Evolutionary conservation across 306 rosid genomes (phyloP).

Genomic region (Adenanthera pavonina): DNA sequence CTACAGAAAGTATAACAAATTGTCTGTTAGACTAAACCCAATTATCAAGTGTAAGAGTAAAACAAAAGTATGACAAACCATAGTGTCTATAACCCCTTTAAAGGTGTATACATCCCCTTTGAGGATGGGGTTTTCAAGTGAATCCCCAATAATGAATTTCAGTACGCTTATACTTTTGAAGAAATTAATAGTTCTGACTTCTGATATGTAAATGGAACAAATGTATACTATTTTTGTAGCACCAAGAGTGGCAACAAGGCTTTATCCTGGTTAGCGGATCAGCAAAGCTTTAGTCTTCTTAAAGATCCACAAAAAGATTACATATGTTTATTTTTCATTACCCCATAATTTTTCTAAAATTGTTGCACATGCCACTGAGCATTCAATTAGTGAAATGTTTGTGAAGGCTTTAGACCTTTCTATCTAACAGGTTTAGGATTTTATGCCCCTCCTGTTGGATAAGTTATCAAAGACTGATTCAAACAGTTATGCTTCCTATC

Average conservation of each 20-base stretch:
- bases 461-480: background rate
- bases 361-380: too few species aligned
- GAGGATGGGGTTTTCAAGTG: too few species aligned
- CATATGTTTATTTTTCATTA: too few species aligned
- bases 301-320: background rate
- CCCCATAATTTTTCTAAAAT: too few species aligned
- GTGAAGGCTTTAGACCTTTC: too few species aligned
- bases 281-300: too few species aligned
- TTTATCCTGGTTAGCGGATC: too few species aligned
- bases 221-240: background rate
- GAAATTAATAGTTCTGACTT: background rate
- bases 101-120: background rate
- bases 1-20: conserved; percentile 50
- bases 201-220: background rate
- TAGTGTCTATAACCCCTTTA: background rate
- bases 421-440: background rate
- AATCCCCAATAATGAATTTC: too few species aligned
- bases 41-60: background rate
- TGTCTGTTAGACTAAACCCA: background rate
- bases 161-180: background rate
- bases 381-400: too few species aligned
- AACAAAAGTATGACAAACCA: background rate
- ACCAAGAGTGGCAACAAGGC: background rate
- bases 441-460: background rate
- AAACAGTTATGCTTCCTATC: background rate